Conservation (phyloP, 257 asterid genomes). For the Lantana camara region DNA sequence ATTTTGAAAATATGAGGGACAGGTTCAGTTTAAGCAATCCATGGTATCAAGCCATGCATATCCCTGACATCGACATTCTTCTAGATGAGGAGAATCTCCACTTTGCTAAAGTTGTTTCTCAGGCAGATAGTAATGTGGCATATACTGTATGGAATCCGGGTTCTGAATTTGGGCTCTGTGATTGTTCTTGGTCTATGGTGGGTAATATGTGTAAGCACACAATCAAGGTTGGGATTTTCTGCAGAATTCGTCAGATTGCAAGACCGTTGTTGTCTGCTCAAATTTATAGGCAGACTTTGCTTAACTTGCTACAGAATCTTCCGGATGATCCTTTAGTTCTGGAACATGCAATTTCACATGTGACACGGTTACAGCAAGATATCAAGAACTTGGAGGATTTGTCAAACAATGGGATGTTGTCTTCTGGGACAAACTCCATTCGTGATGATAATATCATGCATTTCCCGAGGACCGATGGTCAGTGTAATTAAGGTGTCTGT, state of each 20-base stretch:
- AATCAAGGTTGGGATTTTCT: conserved; percentile 44
- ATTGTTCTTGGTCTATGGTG: conserved; percentile 55
- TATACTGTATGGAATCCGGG: conserved; percentile 58
- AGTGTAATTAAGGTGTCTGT: not conserved
- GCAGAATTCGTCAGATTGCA: conserved; percentile 42
- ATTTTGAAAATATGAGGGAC: conserved; percentile 44
- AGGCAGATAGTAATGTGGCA: conserved; percentile 41
- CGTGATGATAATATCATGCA: conserved; percentile 26
- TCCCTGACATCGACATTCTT: conserved; percentile 45
- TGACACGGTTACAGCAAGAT: conserved; percentile 40
- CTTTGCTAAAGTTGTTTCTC: conserved; percentile 54
- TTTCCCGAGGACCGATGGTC: conserved; percentile 28
- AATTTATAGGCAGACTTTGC: conserved; percentile 43
- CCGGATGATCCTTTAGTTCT: conserved; percentile 52
- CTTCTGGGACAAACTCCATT: conserved; percentile 27
- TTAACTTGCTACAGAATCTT: conserved; percentile 42
- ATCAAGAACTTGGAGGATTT: conserved; percentile 47
- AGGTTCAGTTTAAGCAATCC: conserved; percentile 38
- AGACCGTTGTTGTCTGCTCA: conserved; percentile 47
- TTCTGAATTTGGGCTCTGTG: conserved; percentile 53
- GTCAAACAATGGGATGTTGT: conserved; percentile 42
- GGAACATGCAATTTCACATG: conserved; percentile 43
- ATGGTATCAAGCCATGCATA: conserved; percentile 48
- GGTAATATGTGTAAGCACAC: conserved; percentile 55
- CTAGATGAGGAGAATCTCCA: conserved; percentile 49